A percentile compares a stretch with the other conserved stretches of the same genome.
These are phyloP conservation scores for Rozella allomycis DNA, from an alignment of 371 early-diverging fungal species.

Conservation along the genomic window DNA sequence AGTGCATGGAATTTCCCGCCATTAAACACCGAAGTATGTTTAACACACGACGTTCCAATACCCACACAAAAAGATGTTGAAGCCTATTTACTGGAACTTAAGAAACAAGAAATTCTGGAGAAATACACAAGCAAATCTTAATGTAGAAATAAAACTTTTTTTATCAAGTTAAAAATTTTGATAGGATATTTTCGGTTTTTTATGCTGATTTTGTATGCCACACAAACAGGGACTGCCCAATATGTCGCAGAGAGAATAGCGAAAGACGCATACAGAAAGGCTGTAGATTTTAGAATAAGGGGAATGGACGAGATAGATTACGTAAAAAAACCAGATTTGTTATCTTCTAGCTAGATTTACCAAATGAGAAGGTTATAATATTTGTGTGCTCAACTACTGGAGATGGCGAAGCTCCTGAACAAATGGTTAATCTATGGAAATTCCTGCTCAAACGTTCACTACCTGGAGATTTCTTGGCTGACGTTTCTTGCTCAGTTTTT, in stretches of 20 bases:
- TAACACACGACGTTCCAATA: slow-evolving; percentile 17
- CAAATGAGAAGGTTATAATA: slow-evolving; percentile 12
- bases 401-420: slow-evolving; percentile 73
- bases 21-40: too few relatives aligned
- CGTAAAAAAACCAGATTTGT: too few relatives aligned
- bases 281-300: too few relatives aligned
- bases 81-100: slow-evolving; percentile 39
- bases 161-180: too few relatives aligned
- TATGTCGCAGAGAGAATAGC: slow-evolving; percentile 54
- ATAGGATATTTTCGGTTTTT: too few relatives aligned
- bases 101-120: slow-evolving; percentile 30
- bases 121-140: too few relatives aligned
- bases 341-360: too few relatives aligned
- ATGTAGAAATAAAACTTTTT: too few relatives aligned
- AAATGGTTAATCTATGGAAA: slow-evolving; percentile 77
- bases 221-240: slow-evolving; percentile 62
- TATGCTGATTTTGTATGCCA: slow-evolving; percentile 54
- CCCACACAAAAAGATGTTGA: slow-evolving; percentile 52
- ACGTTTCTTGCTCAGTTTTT: slow-evolving; percentile 56
- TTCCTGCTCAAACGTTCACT: slow-evolving; percentile 56
- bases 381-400: slow-evolving; percentile 86
- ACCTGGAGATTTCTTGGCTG: slow-evolving; percentile 37
- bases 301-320: too few relatives aligned
- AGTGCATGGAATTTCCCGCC: too few relatives aligned
- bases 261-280: slow-evolving; percentile 31